A percentile compares a stretch with the other conserved stretches of the same genome.
Evolutionary conservation across 1,284 basidiomycete genomes (phyloP).

Genomic region (Leccinum pachyderme): DNA sequence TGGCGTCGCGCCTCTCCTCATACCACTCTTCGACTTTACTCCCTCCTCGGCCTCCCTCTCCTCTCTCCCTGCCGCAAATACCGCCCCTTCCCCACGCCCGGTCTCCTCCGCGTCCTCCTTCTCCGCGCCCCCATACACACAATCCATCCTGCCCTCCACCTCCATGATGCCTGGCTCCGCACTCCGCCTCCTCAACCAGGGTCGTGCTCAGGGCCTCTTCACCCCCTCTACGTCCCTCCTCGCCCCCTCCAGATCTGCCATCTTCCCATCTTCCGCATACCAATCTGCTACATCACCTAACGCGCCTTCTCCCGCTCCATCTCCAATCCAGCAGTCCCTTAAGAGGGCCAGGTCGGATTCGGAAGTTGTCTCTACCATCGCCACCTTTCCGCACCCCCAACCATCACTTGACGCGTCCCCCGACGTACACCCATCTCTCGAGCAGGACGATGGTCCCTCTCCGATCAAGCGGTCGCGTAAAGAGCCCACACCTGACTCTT

Average conservation of each 20-base stretch:
- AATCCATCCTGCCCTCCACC: conserved; percentile 64
- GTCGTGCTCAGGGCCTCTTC: conserved; percentile 80
- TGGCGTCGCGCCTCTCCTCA: conserved; percentile 80
- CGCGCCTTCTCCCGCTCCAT: conserved; percentile 52
- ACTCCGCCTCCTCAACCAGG: conserved; percentile 75
- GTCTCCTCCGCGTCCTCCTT: conserved; percentile 54
- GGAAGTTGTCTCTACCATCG: conserved; percentile 33
- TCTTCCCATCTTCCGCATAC: conserved; percentile 35
- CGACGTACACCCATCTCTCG: conserved; percentile 44
- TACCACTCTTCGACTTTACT: conserved; percentile 89
- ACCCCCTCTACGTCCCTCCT: conserved; percentile 70
- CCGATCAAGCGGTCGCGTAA: conserved; percentile 65
- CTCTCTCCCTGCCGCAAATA: conserved; percentile 53
- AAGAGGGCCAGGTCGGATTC: conserved; percentile 49
- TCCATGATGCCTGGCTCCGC: conserved; percentile 81
- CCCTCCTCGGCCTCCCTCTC: conserved; percentile 69
- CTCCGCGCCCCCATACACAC: conserved; percentile 44
- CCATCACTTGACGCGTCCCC: conserved; percentile 41
- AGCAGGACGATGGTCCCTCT: conserved; percentile 57
- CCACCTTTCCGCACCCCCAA: conserved; percentile 23
- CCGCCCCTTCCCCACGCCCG: conserved; percentile 49
- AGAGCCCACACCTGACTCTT: conserved; percentile 40
- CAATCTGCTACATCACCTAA: conserved; percentile 48
- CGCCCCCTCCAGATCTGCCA: conserved; percentile 37
- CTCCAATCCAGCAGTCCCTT: conserved; percentile 43